Conservation (phyloP, 352 stramenopile genomes). For the Globisporangium cylindrosporum region DNA sequence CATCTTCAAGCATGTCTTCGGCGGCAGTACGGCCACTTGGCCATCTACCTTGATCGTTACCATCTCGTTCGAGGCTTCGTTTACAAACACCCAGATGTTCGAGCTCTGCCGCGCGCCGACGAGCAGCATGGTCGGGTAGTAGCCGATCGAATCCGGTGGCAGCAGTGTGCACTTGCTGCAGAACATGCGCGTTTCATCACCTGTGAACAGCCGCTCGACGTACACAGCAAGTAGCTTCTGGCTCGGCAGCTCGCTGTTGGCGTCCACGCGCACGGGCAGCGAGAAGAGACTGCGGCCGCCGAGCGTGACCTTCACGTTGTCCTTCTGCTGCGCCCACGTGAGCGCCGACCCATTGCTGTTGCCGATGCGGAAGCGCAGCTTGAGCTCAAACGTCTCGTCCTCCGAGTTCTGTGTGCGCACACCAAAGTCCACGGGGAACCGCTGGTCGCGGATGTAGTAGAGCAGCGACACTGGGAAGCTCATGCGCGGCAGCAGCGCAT, state of each 20-base stretch:
- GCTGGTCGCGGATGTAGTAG: conserved; percentile 73
- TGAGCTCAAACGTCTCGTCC: conserved; percentile 30
- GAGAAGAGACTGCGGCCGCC: conserved; percentile 63
- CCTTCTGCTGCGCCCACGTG: conserved; percentile 52
- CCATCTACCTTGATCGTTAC: conserved; percentile 61
- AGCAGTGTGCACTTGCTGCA: conserved; percentile 78
- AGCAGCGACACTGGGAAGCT: conserved; percentile 71
- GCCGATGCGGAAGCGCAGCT: conserved; percentile 45
- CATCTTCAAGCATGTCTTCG: conserved; percentile 41
- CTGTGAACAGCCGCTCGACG: conserved; percentile 64
- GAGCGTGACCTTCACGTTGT: conserved; percentile 61
- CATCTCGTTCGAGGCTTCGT: conserved; percentile 44
- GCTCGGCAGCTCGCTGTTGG: conserved; percentile 20
- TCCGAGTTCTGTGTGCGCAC: conserved; percentile 24
- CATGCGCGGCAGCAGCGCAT: conserved; percentile 34
- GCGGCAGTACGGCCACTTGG: conserved; percentile 44
- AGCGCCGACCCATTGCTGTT: conserved; percentile 43
- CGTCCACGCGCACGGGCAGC: conserved; percentile 47
- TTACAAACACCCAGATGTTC: conserved; percentile 72
- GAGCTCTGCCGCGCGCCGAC: conserved; percentile 34
- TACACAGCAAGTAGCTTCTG: conserved; percentile 62
- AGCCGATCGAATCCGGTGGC: conserved; percentile 48
- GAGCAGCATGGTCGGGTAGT: conserved; percentile 61
- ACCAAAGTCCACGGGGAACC: conserved; percentile 74
- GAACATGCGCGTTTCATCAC: conserved; percentile 76